These are phyloP conservation scores for Daldinia caldariorum DNA, from an alignment of 495 filamentous ascomycete genomes.

Conservation along the genomic window DNA sequence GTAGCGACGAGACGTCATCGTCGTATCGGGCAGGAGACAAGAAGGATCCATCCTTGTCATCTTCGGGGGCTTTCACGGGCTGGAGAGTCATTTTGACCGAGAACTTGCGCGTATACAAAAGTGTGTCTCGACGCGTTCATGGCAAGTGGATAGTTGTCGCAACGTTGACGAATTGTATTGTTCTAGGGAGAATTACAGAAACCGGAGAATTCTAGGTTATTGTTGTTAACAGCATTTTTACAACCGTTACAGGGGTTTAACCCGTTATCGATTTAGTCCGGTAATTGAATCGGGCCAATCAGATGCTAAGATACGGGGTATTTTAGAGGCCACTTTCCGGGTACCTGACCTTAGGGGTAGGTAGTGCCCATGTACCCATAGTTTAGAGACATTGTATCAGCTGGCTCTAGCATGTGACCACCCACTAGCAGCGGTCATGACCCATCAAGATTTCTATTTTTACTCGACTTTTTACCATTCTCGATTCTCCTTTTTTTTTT, in stretches of 20 bases:
- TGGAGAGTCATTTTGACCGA: conserved; percentile 40
- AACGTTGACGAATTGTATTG: neutral
- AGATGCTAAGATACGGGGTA: neutral
- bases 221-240: neutral
- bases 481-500: no score
- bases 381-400: conserved; percentile 4
- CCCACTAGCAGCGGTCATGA: neutral
- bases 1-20: conserved; percentile 72
- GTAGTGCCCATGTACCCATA: conserved; percentile 10
- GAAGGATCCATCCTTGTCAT: conserved; percentile 55
- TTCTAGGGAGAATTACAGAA: conserved; percentile 2
- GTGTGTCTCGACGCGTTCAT: conserved; percentile 24
- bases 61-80: conserved; percentile 32
- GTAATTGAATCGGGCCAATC: conserved; percentile 7
- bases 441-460: conserved; percentile 4
- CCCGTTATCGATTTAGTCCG: neutral
- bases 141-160: conserved; percentile 11
- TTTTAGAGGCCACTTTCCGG: no score
- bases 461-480: neutral
- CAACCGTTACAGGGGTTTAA: conserved; percentile 4
- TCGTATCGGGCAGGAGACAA: conserved; percentile 73
- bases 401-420: conserved; percentile 8
- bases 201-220: neutral
- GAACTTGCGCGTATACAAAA: conserved; percentile 14
- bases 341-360: no score